Evolutionary conservation across 1,284 basidiomycete species (phyloP).

Genomic region (Ustilago crameri): DNA sequence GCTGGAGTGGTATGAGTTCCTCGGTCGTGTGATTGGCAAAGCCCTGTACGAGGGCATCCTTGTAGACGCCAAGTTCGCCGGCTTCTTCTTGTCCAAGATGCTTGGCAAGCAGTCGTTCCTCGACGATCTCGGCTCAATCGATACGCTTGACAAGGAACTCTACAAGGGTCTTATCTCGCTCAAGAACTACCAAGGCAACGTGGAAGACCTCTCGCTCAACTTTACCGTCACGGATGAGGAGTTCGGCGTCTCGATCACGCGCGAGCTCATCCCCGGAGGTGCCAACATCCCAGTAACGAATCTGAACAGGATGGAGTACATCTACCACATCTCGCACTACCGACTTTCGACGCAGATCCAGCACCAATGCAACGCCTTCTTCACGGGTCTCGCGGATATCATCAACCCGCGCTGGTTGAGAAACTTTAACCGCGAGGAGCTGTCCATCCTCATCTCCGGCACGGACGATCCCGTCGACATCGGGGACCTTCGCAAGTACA

Average conservation of each 20-base stretch:
- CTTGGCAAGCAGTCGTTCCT: constrained; percentile 66
- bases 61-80: constrained; percentile 93
- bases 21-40: constrained; percentile 92
- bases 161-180: constrained; percentile 92
- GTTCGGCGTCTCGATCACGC: constrained; percentile 81
- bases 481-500: constrained; percentile 59
- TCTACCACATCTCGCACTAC: constrained; percentile 88
- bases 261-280: constrained; percentile 86
- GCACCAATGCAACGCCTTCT: constrained; percentile 78
- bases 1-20: constrained; percentile 87
- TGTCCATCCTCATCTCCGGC: constrained; percentile 60
- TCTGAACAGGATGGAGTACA: constrained; percentile 87
- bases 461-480: constrained; percentile 64
- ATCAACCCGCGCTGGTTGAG: constrained; percentile 67
- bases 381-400: constrained; percentile 66
- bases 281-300: constrained; percentile 86
- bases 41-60: constrained; percentile 96
- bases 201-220: constrained; percentile 90
- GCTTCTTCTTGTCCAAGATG: constrained; percentile 88
- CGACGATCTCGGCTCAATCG: constrained; percentile 55
- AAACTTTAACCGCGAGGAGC: constrained; percentile 64
- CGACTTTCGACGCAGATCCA: constrained; percentile 86
- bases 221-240: constrained; percentile 93
- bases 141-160: constrained; percentile 75
- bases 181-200: constrained; percentile 88